phyloP scores from a whole-genome alignment of 1,139 yeast species.

The Pichia sp. region DNA sequence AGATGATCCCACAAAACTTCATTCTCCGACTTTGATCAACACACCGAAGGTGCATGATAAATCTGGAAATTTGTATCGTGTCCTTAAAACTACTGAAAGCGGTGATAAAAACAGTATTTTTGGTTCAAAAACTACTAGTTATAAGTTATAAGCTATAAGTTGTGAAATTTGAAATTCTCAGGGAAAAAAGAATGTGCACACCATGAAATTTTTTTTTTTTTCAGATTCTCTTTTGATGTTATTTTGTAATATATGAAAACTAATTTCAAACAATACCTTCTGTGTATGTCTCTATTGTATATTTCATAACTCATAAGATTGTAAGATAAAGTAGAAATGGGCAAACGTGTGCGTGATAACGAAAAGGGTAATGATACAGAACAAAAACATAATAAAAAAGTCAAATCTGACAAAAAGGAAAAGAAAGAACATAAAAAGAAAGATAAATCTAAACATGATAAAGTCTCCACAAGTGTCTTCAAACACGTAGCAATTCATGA shows the following conservation, averaged over 20 bases:
- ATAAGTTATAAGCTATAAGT: constrained; percentile 16
- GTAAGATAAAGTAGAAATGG: no score
- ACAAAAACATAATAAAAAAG: constrained; percentile 8
- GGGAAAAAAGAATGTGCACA: no score
- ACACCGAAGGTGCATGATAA: no score
- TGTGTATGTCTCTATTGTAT: no score
- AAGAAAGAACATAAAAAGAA: constrained; percentile 7
- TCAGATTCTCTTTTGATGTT: no score
- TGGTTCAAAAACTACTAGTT: constrained; percentile 26
- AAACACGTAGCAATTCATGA: constrained; percentile 34
- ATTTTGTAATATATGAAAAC: no score
- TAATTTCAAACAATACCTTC: not conserved
- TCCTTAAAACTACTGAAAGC: constrained; percentile 33
- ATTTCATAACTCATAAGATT: no score
- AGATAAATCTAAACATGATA: not conserved
- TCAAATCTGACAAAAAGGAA: constrained; percentile 1
- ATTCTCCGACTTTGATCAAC: no score
- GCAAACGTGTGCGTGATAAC: constrained; percentile 5
- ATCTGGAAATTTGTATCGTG: constrained; percentile 34
- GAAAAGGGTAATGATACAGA: constrained; percentile 4
- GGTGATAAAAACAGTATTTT: constrained; percentile 23
- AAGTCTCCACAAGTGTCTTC: not conserved
- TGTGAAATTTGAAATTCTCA: no score
- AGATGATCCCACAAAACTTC: constrained; percentile 11
- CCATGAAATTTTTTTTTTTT: constrained; percentile 8